Base-by-base conservation (phyloP, 768 basidiomycete species). In the Termitomyces sp. region DNA sequence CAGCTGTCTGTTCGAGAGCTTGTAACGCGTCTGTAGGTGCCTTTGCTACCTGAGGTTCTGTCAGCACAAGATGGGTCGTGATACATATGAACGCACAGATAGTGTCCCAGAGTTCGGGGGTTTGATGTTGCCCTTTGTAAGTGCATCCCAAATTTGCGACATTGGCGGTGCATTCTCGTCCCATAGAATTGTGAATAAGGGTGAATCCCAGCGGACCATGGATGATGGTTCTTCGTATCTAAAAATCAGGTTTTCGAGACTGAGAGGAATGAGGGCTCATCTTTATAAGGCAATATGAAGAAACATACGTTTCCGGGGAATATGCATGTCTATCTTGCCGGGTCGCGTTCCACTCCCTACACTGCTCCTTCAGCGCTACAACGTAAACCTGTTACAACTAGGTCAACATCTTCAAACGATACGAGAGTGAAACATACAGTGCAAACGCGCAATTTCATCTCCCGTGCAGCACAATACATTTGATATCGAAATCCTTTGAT, bases 401-500 rank as follows among this genome's bases (percentile, higher is more conserved):
- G 61, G 46, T n/a, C 12, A 55, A 31, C 34, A 60, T 43, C 14
- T 31, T 42, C 37, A 11, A 46, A 36, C 56, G 43, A 47, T 49
- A 47, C 34, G 49, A 56, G 29, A 42, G 31, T 32, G 38, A 15
- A 60, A 68, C 67, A 78, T 85, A 97, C 96, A 50, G 97, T 98
- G 73, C 91, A 94, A 5, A 90, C 86, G 38, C 96, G 80, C 32
- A 94, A 79, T 66, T 89, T 90, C 65, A 87, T 82, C 70, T 99
- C 97, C 56, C 94, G 79, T 5, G 95, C 96, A 1, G 93, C 92
- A 70, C 96, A 98, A 71, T 98, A 97, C 77, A 99, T 87, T 73
- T 99, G 97, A 74, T 99, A 99, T 36, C 97, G 87, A 71, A 94
- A 97, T 11, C 96, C 96, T 72, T 99, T 98, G 81, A 98, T 98